Evolutionary conservation across 1,284 basidiomycete species (phyloP), one percentile per base, ranked within the genome.

Genomic region (Ustilago sp.): DNA sequence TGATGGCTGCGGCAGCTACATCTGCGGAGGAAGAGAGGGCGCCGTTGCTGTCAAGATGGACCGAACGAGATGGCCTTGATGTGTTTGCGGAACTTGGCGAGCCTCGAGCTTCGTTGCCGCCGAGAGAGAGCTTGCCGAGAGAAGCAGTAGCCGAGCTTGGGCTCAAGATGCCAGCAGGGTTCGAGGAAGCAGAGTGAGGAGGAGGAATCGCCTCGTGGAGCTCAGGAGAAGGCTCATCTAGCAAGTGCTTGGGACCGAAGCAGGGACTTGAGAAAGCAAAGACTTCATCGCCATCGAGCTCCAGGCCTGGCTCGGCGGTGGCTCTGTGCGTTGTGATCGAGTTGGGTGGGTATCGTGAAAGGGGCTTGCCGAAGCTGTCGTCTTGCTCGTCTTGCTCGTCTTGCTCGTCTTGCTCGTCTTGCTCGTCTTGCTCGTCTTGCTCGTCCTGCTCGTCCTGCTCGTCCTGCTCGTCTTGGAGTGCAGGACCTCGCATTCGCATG

Each of bases 261-360:
- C 70, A 82, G 28, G 82, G 82, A 53, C 79, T 81, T 3, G 79
- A 81, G 52, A 83, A 83, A 31, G 78, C 63, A 51, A 83, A 83
- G 11, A 83, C 79, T 59, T 81, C 82, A 50, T 80, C 80, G 41
- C 69, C 79, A 35, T 74, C 76, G 45, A 68, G 39, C n/a, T 79
- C 73, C 19, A 69, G 60, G 50, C 75, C 71, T 28, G 67, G 53
- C 51, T 77, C 70, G 7, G 55, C 74, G 1, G 70, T 69, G 2
- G 66, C 45, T 6, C 73, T 43, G 35, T 75, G 64, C 5, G 64
- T 63, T 39, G 63, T 39, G 6, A 55, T 59, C 17, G 71, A 65
- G 56, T 67, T 59, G 19, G 62, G 66, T 52, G 23, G 57, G 57
- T 62, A 63, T 28, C 68, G 43, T 2, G 64, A 52, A 1, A 57